Base-by-base conservation (phyloP, 164 flowering plant species). In the Vitis cinerea region DNA sequence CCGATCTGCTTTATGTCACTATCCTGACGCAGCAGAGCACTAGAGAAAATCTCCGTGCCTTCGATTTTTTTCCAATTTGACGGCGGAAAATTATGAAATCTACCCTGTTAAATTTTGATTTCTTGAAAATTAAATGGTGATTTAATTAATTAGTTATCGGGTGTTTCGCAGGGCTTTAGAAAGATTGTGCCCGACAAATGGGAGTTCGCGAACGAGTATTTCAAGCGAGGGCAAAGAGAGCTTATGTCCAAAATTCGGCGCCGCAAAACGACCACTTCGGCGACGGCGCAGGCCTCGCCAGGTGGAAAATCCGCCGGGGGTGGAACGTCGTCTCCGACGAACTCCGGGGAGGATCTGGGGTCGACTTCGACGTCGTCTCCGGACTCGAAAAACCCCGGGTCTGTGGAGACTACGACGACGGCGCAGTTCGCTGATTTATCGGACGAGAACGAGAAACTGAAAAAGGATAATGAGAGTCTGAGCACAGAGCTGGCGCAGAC, bases 401-500 rank as follows among this genome's bases (percentile, higher is more conserved):
- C 88, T 13, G 83, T 70, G 53, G 92, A 80, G 47, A 81, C 79
- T 19, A 62, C 78, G 4, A 51, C 71, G 17, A 23, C 69, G 56
- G 63, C 79, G 1, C 85, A 78, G 6, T n/a, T 80, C 50, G 77
- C 86, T 8, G 81, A 84, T 11, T 64, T 93, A 37, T 79, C 91
- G 14, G 89, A 68, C 61, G 94, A 92, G 83, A 94, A 94, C 81
- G 85, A 83, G 86, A 86, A 86, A 63, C 83, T 94, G 65, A 85
- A 74, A 65, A 85, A 74, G 62, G 87, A 89, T 65, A 92, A 94
- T 62, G 79, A 78, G 66, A 66, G 65, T 23, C 83, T 94, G 59
- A 84, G 81, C 75, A 80, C 83, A 48, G 94, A 94, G 83, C 90
- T 94, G 31, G 86, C 85, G 2, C 80, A 75, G 68, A 73, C 84